Percentiles rank a stretch among this genome's conserved stretches.
phyloP scores from a whole-genome alignment of 2,329 filamentous ascomycete species.

The Neospermospora avenae region DNA sequence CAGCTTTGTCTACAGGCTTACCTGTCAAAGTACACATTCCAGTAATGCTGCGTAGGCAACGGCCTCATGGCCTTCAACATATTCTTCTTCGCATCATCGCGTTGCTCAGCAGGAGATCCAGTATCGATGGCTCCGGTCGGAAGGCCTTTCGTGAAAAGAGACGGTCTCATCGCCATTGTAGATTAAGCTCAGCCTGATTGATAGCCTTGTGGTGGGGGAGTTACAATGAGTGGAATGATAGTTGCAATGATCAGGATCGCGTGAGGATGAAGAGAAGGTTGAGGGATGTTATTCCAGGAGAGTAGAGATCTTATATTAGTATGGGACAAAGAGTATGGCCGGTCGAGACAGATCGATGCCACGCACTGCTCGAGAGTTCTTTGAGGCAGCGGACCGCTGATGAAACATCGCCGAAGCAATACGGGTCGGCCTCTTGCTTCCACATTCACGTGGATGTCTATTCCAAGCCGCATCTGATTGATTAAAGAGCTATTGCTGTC shows the following conservation, averaged over 20 bases:
- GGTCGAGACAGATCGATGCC: slow-evolving; percentile 7
- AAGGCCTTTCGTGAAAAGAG: slow-evolving; percentile 60
- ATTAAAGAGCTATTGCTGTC: not conserved
- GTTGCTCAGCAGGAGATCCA: slow-evolving; percentile 67
- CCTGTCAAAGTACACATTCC: slow-evolving; percentile 68
- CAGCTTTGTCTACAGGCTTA: slow-evolving; percentile 33
- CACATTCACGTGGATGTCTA: not conserved
- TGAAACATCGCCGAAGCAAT: slow-evolving; percentile 11
- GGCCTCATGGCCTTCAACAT: slow-evolving; percentile 71
- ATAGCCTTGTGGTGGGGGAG: slow-evolving; percentile 17
- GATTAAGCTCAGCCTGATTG: slow-evolving; percentile 13
- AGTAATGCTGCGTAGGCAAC: slow-evolving; percentile 76
- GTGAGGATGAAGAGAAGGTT: not conserved
- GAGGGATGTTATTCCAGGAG: not conserved
- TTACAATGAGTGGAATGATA: slow-evolving; percentile 6
- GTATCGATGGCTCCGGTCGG: slow-evolving; percentile 59
- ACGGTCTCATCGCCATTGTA: slow-evolving; percentile 54
- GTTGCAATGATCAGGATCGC: not conserved
- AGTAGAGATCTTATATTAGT: not conserved
- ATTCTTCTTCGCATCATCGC: slow-evolving; percentile 79
- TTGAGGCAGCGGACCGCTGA: slow-evolving; percentile 9
- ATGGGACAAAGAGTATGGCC: slow-evolving; percentile 10
- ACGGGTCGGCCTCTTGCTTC: not conserved
- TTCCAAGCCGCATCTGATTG: not conserved
- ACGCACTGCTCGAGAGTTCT: not conserved